Percentiles rank a stretch among this genome's conserved stretches.
Evolutionary conservation across 2,329 filamentous ascomycete genomes (phyloP).

Genomic region (Botryotinia globosa): DNA sequence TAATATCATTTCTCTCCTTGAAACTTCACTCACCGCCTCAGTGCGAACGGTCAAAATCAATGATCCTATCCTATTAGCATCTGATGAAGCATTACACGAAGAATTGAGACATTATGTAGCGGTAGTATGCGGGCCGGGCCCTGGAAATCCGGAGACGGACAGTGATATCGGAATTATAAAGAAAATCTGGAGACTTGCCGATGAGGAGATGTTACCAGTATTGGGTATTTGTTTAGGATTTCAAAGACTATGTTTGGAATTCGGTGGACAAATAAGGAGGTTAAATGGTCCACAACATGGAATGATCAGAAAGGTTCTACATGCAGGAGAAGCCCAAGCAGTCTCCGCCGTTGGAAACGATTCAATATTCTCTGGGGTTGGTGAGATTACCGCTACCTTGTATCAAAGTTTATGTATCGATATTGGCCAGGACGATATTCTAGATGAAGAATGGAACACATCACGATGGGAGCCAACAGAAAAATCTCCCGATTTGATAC

Average conservation of each 20-base stretch:
- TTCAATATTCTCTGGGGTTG: slow-evolving; percentile 35
- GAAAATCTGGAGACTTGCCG: slow-evolving; percentile 66
- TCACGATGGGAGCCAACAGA: slow-evolving; percentile 30
- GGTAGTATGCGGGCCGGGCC: slow-evolving; percentile 86
- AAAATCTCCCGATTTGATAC: slow-evolving; percentile 32
- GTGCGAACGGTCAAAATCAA: slow-evolving; percentile 74
- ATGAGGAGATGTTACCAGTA: slow-evolving; percentile 64
- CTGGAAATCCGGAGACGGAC: slow-evolving; percentile 70
- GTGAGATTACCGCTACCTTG: slow-evolving; percentile 38
- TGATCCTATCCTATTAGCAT: slow-evolving; percentile 47
- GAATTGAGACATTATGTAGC: slow-evolving; percentile 68
- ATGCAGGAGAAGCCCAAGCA: slow-evolving; percentile 40
- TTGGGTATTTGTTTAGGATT: slow-evolving; percentile 75
- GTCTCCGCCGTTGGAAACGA: slow-evolving; percentile 9
- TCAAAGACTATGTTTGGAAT: slow-evolving; percentile 61
- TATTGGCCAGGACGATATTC: slow-evolving; percentile 33
- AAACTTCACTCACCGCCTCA: slow-evolving; percentile 63
- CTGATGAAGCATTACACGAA: slow-evolving; percentile 47
- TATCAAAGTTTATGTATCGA: slow-evolving; percentile 44
- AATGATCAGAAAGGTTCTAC: slow-evolving; percentile 55
- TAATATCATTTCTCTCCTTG: slow-evolving; percentile 83
- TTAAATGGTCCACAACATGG: slow-evolving; percentile 59
- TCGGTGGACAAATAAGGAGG: slow-evolving; percentile 54
- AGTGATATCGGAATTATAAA: slow-evolving; percentile 82
- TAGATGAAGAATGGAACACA: slow-evolving; percentile 27